Evolutionary conservation across 2,329 filamentous ascomycete species (phyloP).

Genomic region (Colletotrichum filicis): DNA sequence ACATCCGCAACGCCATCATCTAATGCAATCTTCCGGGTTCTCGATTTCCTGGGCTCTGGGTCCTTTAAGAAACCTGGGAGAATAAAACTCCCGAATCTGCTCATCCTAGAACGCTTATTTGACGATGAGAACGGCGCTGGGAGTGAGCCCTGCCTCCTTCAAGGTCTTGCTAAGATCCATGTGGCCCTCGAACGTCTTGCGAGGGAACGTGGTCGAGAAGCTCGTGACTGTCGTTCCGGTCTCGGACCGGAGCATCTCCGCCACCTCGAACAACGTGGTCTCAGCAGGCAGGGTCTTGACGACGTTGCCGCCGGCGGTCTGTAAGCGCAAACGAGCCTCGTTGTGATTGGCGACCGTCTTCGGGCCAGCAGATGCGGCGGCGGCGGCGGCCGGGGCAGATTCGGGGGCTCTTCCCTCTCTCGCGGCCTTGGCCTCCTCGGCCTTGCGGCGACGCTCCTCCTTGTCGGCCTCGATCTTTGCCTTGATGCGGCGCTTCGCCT

Average conservation of each 20-base stretch:
- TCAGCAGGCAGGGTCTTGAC: conserved; percentile 90
- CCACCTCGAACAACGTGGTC: conserved; percentile 93
- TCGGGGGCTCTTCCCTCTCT: conserved; percentile 77
- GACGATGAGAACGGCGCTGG: conserved; percentile 89
- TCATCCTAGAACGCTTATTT: conserved; percentile 51
- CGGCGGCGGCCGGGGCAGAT: conserved; percentile 54
- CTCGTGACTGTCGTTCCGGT: conserved; percentile 76
- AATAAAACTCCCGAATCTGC: background rate
- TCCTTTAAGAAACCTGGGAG: no score
- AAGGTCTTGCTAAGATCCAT: conserved; percentile 89
- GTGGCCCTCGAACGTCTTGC: conserved; percentile 77
- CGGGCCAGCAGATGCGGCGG: conserved; percentile 52
- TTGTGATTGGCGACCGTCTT: conserved; percentile 79
- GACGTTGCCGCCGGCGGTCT: conserved; percentile 79
- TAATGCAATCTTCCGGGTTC: background rate
- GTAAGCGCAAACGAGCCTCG: conserved; percentile 84
- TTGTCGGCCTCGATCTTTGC: conserved; percentile 97
- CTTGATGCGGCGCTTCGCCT: conserved; percentile 88
- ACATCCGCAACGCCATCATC: background rate
- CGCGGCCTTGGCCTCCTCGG: conserved; percentile 85
- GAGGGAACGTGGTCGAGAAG: conserved; percentile 89
- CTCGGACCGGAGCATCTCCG: conserved; percentile 78
- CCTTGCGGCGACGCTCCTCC: conserved; percentile 85
- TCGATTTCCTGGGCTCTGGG: background rate
- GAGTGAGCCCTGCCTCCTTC: conserved; percentile 90